phyloP scores from a whole-genome alignment of 805 yeast genomes.

The Metahyphopichia silvanorum region DNA sequence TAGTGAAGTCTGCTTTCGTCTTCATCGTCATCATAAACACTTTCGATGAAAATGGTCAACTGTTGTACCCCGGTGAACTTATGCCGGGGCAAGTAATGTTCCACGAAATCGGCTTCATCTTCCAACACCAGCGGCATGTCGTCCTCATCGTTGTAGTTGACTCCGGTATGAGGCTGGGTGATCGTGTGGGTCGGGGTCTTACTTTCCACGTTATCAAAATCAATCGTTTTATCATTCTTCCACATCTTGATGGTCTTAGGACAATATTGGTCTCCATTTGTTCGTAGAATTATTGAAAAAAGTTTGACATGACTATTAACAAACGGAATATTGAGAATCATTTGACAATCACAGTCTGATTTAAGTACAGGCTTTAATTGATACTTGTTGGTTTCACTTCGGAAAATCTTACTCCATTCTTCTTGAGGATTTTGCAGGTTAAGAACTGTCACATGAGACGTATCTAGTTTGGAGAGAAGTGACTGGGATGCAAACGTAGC shows the following conservation, averaged over 20 bases:
- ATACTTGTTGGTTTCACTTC: conserved; percentile 47
- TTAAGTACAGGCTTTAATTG: conserved; percentile 45
- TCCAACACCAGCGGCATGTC: conserved; percentile 29
- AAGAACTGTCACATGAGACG: conserved; percentile 56
- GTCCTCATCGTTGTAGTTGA: conserved; percentile 37
- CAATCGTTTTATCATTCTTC: conserved; percentile 69
- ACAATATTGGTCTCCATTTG: conserved; percentile 59
- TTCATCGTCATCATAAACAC: conserved; percentile 52
- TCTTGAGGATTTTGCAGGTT: conserved; percentile 55
- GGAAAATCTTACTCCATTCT: conserved; percentile 53
- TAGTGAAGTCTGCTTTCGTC: conserved; percentile 59
- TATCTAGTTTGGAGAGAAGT: conserved; percentile 58
- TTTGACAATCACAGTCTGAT: conserved; percentile 80
- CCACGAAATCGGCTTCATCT: conserved; percentile 58
- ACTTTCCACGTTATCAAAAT: conserved; percentile 60
- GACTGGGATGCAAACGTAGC: conserved; percentile 71
- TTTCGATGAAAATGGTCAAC: conserved; percentile 64
- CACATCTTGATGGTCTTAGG: conserved; percentile 68
- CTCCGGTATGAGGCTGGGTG: conserved; percentile 66
- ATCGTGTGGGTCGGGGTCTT: conserved; percentile 49
- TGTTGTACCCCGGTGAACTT: conserved; percentile 66
- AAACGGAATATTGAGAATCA: conserved; percentile 77
- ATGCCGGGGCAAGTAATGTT: conserved; percentile 77
- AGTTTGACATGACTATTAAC: conserved; percentile 65
- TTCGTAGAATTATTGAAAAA: conserved; percentile 68